Evolutionary conservation across 306 rosid species (phyloP).

Genomic region (Sphenostylis stenocarpa): DNA sequence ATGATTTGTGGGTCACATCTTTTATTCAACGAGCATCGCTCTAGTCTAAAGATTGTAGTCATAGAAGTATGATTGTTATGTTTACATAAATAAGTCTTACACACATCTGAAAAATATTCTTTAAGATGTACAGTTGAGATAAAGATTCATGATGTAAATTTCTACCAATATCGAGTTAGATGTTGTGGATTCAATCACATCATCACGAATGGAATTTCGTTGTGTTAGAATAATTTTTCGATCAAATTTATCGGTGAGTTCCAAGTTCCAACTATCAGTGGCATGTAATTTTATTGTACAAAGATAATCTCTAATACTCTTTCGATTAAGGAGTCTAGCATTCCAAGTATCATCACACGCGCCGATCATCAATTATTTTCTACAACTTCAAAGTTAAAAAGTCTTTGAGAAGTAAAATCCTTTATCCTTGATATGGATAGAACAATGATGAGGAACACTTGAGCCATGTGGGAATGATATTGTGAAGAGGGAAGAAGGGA

Average conservation of each 20-base stretch:
- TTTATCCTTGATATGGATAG: slow-evolving; percentile 18
- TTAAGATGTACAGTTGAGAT: too few species aligned
- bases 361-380: background rate
- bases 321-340: background rate
- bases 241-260: background rate
- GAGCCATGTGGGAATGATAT: background rate
- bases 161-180: too few species aligned
- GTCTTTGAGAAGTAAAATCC: background rate
- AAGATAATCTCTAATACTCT: background rate
- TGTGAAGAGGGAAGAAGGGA: background rate
- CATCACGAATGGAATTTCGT: background rate
- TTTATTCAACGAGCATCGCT: too few species aligned
- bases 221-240: background rate
- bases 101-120: too few species aligned
- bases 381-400: background rate
- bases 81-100: too few species aligned
- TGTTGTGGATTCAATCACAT: too few species aligned
- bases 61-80: too few species aligned
- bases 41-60: too few species aligned
- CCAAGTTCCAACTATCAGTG: background rate
- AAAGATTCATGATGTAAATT: too few species aligned
- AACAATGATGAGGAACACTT: slow-evolving; percentile 4
- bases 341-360: slow-evolving; percentile 10
- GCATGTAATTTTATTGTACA: background rate
- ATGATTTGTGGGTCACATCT: too few species aligned